phyloP scores from a whole-genome alignment of 2,329 filamentous ascomycete species.

The Xylariomycetidae sp. region DNA sequence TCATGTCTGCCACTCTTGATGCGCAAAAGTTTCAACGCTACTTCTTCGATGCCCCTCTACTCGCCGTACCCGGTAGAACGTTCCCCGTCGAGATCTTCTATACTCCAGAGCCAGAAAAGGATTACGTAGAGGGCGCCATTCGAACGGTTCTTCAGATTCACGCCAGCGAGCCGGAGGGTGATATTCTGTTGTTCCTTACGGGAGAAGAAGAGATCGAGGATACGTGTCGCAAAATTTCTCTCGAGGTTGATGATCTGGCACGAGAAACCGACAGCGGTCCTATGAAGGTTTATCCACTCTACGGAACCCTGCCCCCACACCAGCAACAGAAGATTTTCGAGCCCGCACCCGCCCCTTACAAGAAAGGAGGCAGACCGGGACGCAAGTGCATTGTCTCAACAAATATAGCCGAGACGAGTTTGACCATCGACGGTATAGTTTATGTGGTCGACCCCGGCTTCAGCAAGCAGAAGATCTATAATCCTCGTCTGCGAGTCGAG shows the following conservation, averaged over 20 bases:
- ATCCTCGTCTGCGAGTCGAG: conserved; percentile 92
- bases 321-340: conserved; percentile 97
- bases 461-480: conserved; percentile 99
- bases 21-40: conserved; percentile 97
- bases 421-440: conserved; percentile 98
- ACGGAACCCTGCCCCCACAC: conserved; percentile 84
- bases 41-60: conserved; percentile 88
- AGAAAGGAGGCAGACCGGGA: conserved; percentile 76
- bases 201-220: conserved; percentile 99
- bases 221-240: conserved; percentile 81
- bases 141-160: conserved; percentile 96
- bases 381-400: conserved; percentile 92
- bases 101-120: conserved; percentile 89
- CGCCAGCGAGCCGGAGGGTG: conserved; percentile 84
- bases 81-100: conserved; percentile 98
- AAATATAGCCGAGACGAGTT: conserved; percentile 95
- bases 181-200: conserved; percentile 90
- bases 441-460: conserved; percentile 99
- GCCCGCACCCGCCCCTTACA: conserved; percentile 69
- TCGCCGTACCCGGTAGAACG: conserved; percentile 91
- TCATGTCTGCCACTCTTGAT: conserved; percentile 97
- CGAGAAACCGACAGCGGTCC: conserved; percentile 89
- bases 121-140: conserved; percentile 94
- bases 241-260: conserved; percentile 89
- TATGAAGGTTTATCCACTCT: conserved; percentile 85